Evolutionary conservation across 441 rosid genomes (phyloP), one percentile per base, ranked within the genome.

Genomic region (California macrophylla): DNA sequence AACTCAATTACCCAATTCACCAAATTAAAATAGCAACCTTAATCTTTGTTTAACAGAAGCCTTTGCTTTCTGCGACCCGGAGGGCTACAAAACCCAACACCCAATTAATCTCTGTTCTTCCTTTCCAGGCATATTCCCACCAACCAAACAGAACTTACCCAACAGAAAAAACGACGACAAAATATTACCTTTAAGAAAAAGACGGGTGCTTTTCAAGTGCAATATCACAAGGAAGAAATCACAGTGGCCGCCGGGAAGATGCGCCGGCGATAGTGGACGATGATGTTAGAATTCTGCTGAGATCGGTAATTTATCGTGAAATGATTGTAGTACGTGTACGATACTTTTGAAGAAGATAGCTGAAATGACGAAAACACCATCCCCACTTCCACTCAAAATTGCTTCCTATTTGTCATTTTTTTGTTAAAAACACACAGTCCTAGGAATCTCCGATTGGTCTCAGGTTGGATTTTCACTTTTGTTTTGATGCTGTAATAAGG

Each of bases 121-220:
- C 40, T 34, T 34, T 6, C 58, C 4, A 16, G 6, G 18, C 20
- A 50, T 50, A 21, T 56, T 56, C 62, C 15, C 15, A 23, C 12
- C 62, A 56, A 54, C 62, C 62, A 56, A 56, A 56, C 62, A 56
- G 28, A 56, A 56, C 61, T 7, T 21, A 54, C 62, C 26, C n/a
- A 56, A 56, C 23, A 56, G 62, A 47, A 24, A 56, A 56, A 52
- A 12, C 3, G 13, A 45, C 4, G 13, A 42, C 52, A 56, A 54
- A 8, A 56, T 24, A 7, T 56, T 56, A 56, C 62, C 62, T 56
- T 56, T 21, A 3, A 21, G 12, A 7, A 20, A 56, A 21, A 42
- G 40, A 40, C 16, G 3, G 24, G 28, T 8, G 25, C 0, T 21
- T 56, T 56, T 21, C 62, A 2, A 56, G 62, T 6, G 8, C 28